Base-by-base conservation (phyloP, 441 rosid species). In the Rhodomyrtus psidioides region DNA sequence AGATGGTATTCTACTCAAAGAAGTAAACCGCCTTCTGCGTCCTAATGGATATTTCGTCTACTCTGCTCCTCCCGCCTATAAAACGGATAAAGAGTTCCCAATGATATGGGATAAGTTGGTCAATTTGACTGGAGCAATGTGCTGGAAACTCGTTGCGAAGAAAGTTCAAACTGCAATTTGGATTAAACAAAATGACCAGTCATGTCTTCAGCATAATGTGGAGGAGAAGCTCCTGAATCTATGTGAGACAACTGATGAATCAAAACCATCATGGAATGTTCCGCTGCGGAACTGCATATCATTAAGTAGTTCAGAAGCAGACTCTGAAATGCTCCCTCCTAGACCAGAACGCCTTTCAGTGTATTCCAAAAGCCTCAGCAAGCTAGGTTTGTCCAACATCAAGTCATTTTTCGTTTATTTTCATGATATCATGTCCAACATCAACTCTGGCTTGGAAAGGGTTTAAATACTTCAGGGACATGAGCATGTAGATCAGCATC, bases 1-100 rank as follows among this genome's bases (percentile, higher is more conserved):
- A 96, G 99, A 92, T 92, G 99, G 98, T 30, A 95, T 96, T 87
- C 92, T 97, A 87, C 97, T 97, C 84, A 96, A 96, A 92, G 99
- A 97, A 94, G 91, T 94, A 87, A 90, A 92, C 89, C 96, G 99
- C 86, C 90, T 96, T 82, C 92, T 96, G 81, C 93, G 95, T 85
- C 90, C 94, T 59, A 92, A 93, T 86, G 99, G 99, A 81, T 96
- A 94, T 90, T 97, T 97, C 79, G 94, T 96, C 85, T 97, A 95
- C 90, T 96, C 99, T 4, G 96, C 99, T 87, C 98, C 99, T 59
- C 98, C 98, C 82, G 96, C 96, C 84, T 96, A 97, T 81, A 90
- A 93, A 85, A 94, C 94, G 84, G 95, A 94, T 88, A 96, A 96
- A 90, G 93, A 96, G 30, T 96, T 90, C 87, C 98, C 98, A 19